A percentile compares a stretch with the other conserved stretches of the same genome.
phyloP scores from a whole-genome alignment of 805 yeast species.

The Pichia exigua region DNA sequence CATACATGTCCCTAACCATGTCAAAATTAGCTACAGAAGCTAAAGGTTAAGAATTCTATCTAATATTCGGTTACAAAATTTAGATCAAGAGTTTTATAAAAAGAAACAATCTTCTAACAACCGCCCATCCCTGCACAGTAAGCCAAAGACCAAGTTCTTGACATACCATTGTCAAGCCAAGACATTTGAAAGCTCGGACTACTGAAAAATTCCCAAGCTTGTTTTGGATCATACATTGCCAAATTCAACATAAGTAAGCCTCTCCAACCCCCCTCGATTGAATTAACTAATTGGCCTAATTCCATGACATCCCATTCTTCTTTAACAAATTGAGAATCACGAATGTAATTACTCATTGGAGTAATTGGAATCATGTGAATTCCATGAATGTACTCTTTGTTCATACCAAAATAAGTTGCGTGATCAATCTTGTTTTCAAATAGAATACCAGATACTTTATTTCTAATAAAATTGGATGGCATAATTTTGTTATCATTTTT shows the following conservation, averaged over 20 bases:
- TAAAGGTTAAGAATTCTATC: background rate
- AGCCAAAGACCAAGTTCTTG: conserved; percentile 55
- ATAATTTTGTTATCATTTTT: conserved; percentile 38
- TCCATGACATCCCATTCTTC: conserved; percentile 35
- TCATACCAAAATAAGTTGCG: conserved; percentile 61
- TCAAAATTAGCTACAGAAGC: background rate
- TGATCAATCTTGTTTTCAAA: conserved; percentile 69
- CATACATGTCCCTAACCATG: no score
- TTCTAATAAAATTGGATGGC: conserved; percentile 44
- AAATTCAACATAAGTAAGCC: conserved; percentile 44
- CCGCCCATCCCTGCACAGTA: conserved; percentile 45
- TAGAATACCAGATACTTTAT: conserved; percentile 60
- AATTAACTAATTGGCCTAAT: conserved; percentile 29
- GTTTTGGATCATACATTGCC: conserved; percentile 36
- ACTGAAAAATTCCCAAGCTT: conserved; percentile 37
- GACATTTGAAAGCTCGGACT: conserved; percentile 24
- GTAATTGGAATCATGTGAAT: conserved; percentile 73
- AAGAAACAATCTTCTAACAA: background rate
- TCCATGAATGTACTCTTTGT: conserved; percentile 62
- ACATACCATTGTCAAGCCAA: conserved; percentile 55
- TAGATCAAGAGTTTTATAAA: background rate
- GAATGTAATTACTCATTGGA: conserved; percentile 49
- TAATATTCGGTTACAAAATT: background rate
- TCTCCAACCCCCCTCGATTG: conserved; percentile 53
- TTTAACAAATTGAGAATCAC: conserved; percentile 41